Percentiles rank a stretch among this genome's conserved stretches.
Evolutionary conservation across 2,329 filamentous ascomycete species (phyloP).

Genomic region (Paracoccidioides brasiliensis): DNA sequence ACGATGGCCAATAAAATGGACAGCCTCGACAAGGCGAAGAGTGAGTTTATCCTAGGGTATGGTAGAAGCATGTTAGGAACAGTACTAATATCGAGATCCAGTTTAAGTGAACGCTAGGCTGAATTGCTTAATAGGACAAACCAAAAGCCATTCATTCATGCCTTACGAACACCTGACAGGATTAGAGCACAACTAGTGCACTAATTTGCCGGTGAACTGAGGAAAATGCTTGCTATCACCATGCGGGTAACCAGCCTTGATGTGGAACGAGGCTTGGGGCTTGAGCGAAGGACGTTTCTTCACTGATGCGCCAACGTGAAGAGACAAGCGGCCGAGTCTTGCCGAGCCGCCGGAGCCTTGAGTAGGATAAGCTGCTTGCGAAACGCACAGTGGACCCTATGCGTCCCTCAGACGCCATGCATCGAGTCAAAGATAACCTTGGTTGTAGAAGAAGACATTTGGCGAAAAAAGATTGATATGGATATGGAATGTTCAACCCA

Average conservation of each 20-base stretch:
- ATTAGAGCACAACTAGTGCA: background rate
- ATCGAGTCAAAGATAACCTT: no score
- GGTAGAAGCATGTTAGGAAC: conserved; percentile 54
- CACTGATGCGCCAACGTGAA: conserved; percentile 48
- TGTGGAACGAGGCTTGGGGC: conserved; percentile 61
- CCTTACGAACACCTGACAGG: background rate
- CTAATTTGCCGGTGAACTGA: conserved; percentile 47
- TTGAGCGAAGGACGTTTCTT: conserved; percentile 61
- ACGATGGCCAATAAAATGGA: conserved; percentile 54
- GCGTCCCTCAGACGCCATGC: no score
- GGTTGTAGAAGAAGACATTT: no score
- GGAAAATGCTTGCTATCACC: conserved; percentile 63
- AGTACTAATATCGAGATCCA: conserved; percentile 60
- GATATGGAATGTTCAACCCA: no score
- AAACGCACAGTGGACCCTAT: no score
- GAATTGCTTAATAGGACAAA: conserved; percentile 60
- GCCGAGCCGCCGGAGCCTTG: conserved; percentile 37
- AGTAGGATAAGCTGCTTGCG: conserved; percentile 23
- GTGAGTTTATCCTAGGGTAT: conserved; percentile 53
- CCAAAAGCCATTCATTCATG: conserved; percentile 27
- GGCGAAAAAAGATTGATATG: no score
- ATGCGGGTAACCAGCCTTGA: conserved; percentile 51
- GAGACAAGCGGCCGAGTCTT: conserved; percentile 50
- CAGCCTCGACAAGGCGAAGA: conserved; percentile 55
- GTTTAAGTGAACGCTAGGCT: conserved; percentile 56